Conservation (phyloP, 2,329 filamentous ascomycete genomes). For the Fusarium sp. region DNA sequence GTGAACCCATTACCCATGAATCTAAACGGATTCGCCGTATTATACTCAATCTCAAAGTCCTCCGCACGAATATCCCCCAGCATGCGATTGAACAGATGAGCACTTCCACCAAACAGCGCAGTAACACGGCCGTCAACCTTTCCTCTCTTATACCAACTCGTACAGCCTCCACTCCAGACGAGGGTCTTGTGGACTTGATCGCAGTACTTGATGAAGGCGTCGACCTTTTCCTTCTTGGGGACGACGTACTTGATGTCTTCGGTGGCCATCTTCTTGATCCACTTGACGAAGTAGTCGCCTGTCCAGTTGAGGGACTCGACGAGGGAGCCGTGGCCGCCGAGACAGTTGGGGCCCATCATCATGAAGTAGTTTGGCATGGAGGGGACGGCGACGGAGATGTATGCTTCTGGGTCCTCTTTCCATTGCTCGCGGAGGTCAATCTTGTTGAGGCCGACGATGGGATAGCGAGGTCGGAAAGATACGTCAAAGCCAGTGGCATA, state of each 20-base stretch:
- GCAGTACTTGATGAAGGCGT: conserved; percentile 37
- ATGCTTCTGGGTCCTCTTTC: conserved; percentile 51
- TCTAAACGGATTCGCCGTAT: conserved; percentile 32
- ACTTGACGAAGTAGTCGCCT: conserved; percentile 40
- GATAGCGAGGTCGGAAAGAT: conserved; percentile 62
- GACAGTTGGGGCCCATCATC: conserved; percentile 41
- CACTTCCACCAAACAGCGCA: conserved; percentile 37
- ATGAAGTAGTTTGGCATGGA: conserved; percentile 48
- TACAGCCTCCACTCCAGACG: conserved; percentile 37
- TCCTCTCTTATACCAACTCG: conserved; percentile 37
- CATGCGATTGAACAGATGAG: conserved; percentile 37
- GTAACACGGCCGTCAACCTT: conserved; percentile 32
- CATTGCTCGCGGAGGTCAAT: conserved; percentile 62
- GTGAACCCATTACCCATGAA: conserved; percentile 40
- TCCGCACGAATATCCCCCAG: conserved; percentile 35
- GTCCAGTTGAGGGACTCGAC: conserved; percentile 41
- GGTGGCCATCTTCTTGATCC: conserved; percentile 39
- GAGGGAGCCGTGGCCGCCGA: conserved; percentile 37
- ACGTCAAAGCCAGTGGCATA: conserved; percentile 67
- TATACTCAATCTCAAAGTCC: conserved; percentile 37
- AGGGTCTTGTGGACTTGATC: conserved; percentile 38
- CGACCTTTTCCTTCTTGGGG: conserved; percentile 36
- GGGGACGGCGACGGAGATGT: conserved; percentile 45
- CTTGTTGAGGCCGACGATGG: conserved; percentile 59
- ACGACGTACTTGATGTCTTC: conserved; percentile 38